These are phyloP conservation scores for Oligophagozyma castellii DNA, from an alignment of 1,139 yeast genomes.

Conservation along the genomic window DNA sequence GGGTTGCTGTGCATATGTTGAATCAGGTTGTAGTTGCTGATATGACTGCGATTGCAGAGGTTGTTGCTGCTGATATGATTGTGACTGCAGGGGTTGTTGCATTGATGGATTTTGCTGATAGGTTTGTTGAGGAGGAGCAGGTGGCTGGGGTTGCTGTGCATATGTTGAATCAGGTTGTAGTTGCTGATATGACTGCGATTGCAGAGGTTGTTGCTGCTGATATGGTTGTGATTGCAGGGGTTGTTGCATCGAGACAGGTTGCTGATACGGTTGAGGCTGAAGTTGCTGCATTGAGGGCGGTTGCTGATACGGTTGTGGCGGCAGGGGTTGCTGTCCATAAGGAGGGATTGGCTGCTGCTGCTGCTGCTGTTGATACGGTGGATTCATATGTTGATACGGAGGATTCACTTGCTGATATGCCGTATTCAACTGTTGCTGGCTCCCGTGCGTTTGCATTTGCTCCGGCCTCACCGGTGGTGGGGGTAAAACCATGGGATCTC, in stretches of 20 bases:
- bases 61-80: constrained; percentile 1
- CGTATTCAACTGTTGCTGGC: constrained; percentile 23
- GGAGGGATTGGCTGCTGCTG: constrained; percentile 3
- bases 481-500: constrained; percentile 34
- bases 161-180: constrained; percentile 5
- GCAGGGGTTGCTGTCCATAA: neutral
- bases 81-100: constrained; percentile 4
- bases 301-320: constrained; percentile 2
- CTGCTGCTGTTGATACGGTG: constrained; percentile 3
- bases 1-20: neutral
- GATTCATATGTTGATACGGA: constrained; percentile 4
- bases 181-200: constrained; percentile 4
- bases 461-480: constrained; percentile 41
- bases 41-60: constrained; percentile 1
- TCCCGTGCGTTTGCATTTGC: constrained; percentile 19
- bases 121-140: constrained; percentile 5
- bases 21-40: neutral
- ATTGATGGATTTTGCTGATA: constrained; percentile 1
- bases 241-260: constrained; percentile 2
- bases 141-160: constrained; percentile 4
- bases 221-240: constrained; percentile 6
- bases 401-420: constrained; percentile 27
- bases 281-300: constrained; percentile 1
- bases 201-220: constrained; percentile 3
- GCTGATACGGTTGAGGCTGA: constrained; percentile 1